These are phyloP conservation scores for Leptodermis oblonga DNA, from an alignment of 257 asterid genomes.

Conservation along the genomic window DNA sequence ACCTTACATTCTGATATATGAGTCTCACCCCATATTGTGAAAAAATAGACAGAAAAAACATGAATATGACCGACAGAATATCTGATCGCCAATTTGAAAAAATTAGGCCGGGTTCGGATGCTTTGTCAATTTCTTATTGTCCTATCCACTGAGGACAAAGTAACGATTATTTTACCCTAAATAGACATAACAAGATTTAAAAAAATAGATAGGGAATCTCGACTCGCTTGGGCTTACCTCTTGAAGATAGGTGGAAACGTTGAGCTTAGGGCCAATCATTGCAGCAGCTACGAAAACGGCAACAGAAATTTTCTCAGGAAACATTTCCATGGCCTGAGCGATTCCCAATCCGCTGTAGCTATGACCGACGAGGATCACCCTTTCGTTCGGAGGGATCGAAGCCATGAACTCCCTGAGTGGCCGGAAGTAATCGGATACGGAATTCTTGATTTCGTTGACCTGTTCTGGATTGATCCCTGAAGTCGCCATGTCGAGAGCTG, in stretches of 20 bases:
- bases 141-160: no score
- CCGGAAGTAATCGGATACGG: conserved; percentile 19
- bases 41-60: no score
- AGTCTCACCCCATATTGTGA: no score
- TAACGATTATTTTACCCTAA: no score
- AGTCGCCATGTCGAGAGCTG: conserved; percentile 31
- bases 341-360: conserved; percentile 30
- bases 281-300: conserved; percentile 31
- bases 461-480: conserved; percentile 27
- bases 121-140: no score
- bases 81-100: no score
- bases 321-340: conserved; percentile 35
- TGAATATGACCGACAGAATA: no score
- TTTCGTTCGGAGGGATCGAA: conserved; percentile 17
- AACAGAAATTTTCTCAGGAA: conserved; percentile 25
- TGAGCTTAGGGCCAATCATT: conserved; percentile 28
- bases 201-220: no score
- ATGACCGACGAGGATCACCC: conserved; percentile 32
- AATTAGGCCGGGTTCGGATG: no score
- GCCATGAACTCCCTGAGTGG: conserved; percentile 34
- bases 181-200: no score
- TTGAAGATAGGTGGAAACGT: neutral
- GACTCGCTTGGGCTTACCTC: conserved; percentile 26
- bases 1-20: no score
- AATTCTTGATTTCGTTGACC: conserved; percentile 13